Evolutionary conservation across 169 alveolate species (phyloP).

Genomic region (Eimeria tenella): DNA sequence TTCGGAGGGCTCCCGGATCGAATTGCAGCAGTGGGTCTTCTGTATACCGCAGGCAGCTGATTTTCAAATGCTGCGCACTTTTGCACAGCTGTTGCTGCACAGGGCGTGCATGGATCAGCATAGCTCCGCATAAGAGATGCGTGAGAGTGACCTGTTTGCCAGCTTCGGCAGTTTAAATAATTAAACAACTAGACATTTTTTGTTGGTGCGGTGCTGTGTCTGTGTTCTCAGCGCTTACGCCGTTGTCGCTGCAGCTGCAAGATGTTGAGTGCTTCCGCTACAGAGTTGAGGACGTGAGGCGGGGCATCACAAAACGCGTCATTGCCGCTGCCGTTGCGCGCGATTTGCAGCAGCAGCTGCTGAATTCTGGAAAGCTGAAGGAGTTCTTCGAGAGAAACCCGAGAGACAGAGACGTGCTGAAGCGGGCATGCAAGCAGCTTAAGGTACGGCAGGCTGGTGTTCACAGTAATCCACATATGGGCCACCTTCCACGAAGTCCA

Average conservation of each 20-base stretch:
- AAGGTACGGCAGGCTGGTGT: neutral
- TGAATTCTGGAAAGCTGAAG: constrained; percentile 76
- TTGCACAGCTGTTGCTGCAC: neutral
- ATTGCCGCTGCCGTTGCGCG: constrained; percentile 71
- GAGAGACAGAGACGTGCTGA: constrained; percentile 73
- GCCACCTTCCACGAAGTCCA: neutral
- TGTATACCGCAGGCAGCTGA: neutral
- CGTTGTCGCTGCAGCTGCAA: constrained; percentile 65
- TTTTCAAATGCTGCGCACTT: neutral
- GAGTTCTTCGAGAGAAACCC: constrained; percentile 79
- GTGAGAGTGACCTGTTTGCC: too few species aligned
- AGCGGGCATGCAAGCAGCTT: constrained; percentile 66
- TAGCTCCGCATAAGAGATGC: too few species aligned
- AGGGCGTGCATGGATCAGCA: too few species aligned
- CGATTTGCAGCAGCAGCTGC: constrained; percentile 79
- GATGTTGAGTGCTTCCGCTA: constrained; percentile 81
- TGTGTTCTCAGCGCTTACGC: constrained; percentile 12
- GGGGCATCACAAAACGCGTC: constrained; percentile 78
- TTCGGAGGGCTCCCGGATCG: neutral
- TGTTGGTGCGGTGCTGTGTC: neutral
- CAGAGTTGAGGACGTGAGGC: constrained; percentile 82
- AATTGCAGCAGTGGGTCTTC: neutral
- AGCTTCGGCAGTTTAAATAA: too few species aligned
- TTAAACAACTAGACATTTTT: neutral
- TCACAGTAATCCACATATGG: neutral